A percentile compares a stretch with the other conserved stretches of the same genome.
Conservation (phyloP, 768 basidiomycete genomes). For the Lyophyllum shimeji region DNA sequence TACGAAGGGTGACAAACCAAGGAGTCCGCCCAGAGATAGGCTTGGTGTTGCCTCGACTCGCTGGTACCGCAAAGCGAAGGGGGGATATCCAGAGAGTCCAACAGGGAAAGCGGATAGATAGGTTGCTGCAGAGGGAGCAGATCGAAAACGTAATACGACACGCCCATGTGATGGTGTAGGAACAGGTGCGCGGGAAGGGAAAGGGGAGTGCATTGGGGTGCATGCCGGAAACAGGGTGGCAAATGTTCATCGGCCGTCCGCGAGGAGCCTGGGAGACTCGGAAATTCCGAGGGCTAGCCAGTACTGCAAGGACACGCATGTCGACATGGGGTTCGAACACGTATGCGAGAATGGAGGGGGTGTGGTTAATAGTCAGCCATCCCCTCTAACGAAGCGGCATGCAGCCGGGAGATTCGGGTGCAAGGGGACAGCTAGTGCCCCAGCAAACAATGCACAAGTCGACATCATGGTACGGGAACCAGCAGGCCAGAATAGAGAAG, state of each 20-base stretch:
- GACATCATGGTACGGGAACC: too few relatives aligned
- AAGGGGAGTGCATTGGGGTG: background rate
- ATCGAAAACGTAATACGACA: too few relatives aligned
- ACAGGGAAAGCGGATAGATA: background rate
- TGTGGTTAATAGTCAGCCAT: background rate
- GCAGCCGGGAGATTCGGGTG: too few relatives aligned
- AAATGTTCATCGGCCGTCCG: too few relatives aligned
- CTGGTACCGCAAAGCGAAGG: background rate
- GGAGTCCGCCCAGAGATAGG: conserved; percentile 1
- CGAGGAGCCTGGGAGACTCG: too few relatives aligned
- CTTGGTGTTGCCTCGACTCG: conserved; percentile 7
- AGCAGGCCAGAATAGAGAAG: too few relatives aligned
- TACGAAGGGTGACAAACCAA: background rate
- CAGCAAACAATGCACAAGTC: too few relatives aligned
- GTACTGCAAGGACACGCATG: too few relatives aligned
- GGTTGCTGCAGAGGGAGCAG: background rate
- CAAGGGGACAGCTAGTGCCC: too few relatives aligned
- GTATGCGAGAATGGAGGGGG: background rate
- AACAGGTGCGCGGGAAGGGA: background rate
- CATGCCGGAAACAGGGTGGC: background rate
- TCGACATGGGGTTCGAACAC: too few relatives aligned
- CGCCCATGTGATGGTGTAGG: too few relatives aligned
- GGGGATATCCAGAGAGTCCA: background rate
- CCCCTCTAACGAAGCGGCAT: background rate
- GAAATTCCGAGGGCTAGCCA: too few relatives aligned